Evolutionary conservation across 768 basidiomycete genomes (phyloP), one percentile per base, ranked within the genome.

Genomic region (Dictyophora rubrovolvata): DNA sequence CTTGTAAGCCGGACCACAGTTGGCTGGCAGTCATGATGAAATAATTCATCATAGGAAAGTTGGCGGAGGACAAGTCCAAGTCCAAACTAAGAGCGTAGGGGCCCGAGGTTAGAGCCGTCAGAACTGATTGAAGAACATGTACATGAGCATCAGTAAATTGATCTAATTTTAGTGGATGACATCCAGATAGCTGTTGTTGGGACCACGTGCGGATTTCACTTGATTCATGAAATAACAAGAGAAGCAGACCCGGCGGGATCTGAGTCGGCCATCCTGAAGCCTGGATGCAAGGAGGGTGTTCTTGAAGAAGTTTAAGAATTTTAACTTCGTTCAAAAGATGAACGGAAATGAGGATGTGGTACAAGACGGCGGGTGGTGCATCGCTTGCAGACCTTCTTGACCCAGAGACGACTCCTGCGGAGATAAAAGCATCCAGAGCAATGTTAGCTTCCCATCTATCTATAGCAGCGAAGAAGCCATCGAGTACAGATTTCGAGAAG

Each of bases 381-480:
- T 74, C 69, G 20, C 71, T 67, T n/a, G 83, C 68, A 28, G 74
- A 56, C 62, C 62, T 49, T 62, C 56, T 47, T 63, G 57, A 17
- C 64, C 55, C 22, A 53, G 61, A 11, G 61, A 34, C 47, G 56
- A 70, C 60, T 18, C 72, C 68, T 48, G 70, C 65, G 28, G 67
- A 63, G 22, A 73, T 62, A 47, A 88, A 66, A 47, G 77, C 74
- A n/a, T 75, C 70, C 10, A 84, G 66, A 5, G 87, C 77, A 22
- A 78, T 66, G 10, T 69, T 62, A 2, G 80, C 69, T 65, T 92
- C 86, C 84, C 87, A 93, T 35, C 72, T 69, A 57, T 86, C 82
- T 50, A 91, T 83, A 21, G 69, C 78, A 17, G 63, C 62, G 66
- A 83, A 87, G 69, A 94, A 93, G 36, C 69, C 70, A 18, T 71